A percentile compares a stretch with the other conserved stretches of the same genome.
Conservation (phyloP, 2,329 filamentous ascomycete species). For the Leptodontidium sp. region DNA sequence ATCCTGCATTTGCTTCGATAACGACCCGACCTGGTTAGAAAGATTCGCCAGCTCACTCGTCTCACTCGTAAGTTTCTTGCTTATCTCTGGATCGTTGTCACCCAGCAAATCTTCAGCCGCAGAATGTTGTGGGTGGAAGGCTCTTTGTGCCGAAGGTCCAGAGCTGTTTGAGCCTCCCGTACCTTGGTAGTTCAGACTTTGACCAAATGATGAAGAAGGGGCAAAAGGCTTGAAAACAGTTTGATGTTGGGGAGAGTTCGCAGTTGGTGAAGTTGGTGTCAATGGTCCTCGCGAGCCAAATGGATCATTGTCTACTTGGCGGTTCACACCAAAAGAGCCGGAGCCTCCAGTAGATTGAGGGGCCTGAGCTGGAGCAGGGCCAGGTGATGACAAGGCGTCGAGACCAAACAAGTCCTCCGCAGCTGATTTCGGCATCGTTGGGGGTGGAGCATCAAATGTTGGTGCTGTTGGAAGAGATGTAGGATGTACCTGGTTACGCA, state of each 20-base stretch:
- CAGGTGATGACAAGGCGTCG: constrained; percentile 68
- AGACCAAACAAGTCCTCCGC: constrained; percentile 94
- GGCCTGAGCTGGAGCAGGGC: constrained; percentile 61
- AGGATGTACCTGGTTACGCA: constrained; percentile 71
- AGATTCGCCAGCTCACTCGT: constrained; percentile 93
- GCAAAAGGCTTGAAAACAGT: constrained; percentile 84
- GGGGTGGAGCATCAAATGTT: constrained; percentile 52
- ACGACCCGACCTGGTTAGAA: constrained; percentile 90
- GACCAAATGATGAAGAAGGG: constrained; percentile 91
- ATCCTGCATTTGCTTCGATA: constrained; percentile 94
- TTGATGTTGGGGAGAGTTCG: constrained; percentile 43
- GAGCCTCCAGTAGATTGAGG: constrained; percentile 80
- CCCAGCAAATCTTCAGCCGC: constrained; percentile 86
- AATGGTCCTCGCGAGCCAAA: constrained; percentile 49
- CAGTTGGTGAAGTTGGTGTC: constrained; percentile 42
- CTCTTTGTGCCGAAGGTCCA: constrained; percentile 45
- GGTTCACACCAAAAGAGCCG: constrained; percentile 55
- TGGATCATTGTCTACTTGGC: constrained; percentile 47
- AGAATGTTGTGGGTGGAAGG: constrained; percentile 53
- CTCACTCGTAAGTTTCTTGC: constrained; percentile 86
- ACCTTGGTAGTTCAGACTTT: constrained; percentile 77
- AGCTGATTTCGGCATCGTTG: constrained; percentile 74
- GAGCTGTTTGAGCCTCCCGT: constrained; percentile 66
- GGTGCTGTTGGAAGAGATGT: constrained; percentile 53
- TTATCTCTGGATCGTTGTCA: constrained; percentile 87